These are phyloP conservation scores for Paraurostyla sp. DNA, from an alignment of 73 alveolate genomes.

Conservation along the genomic window DNA sequence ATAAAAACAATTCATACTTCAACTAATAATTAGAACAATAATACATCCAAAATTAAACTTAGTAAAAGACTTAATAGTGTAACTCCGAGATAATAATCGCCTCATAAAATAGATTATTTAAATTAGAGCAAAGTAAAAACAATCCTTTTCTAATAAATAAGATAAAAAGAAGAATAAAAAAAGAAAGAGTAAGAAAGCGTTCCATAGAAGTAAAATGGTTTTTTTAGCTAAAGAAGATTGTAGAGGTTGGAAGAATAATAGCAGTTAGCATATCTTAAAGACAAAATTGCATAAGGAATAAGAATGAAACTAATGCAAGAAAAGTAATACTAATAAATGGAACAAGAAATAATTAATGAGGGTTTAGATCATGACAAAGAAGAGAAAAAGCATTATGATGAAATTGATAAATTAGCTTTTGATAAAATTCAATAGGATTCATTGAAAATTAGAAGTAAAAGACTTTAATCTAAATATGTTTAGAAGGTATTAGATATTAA, in stretches of 20 bases:
- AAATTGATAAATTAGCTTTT: background rate
- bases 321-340: background rate
- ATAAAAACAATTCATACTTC: background rate
- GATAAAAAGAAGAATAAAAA: background rate
- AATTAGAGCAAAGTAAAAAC: too few species aligned
- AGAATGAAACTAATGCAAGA: background rate
- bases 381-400: background rate
- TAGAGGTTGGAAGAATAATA: slow-evolving; percentile 4
- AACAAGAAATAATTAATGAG: slow-evolving; percentile 1
- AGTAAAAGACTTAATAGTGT: too few species aligned
- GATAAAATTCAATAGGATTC: background rate
- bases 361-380: background rate
- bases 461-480: background rate
- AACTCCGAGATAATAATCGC: too few species aligned
- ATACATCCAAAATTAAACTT: background rate
- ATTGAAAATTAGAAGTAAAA: background rate
- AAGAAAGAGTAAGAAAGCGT: background rate
- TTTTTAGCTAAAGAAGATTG: background rate
- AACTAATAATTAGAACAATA: background rate
- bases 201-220: background rate
- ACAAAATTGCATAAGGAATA: background rate
- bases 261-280: background rate
- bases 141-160: background rate
- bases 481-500: slow-evolving; percentile 19
- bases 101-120: too few species aligned